Conservation (phyloP, 768 basidiomycete genomes). For the Xerocomus potaroensis region DNA sequence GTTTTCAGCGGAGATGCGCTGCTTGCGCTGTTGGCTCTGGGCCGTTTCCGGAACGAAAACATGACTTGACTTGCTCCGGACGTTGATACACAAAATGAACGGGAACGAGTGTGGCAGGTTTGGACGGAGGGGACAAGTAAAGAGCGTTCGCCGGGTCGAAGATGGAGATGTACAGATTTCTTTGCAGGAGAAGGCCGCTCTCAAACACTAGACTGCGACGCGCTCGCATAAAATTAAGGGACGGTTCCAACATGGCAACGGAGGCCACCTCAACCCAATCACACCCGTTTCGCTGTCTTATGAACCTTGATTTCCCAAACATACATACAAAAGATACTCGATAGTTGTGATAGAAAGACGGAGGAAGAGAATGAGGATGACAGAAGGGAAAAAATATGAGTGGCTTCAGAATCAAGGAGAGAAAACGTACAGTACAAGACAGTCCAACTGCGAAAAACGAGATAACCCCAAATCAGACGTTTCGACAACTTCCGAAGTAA, state of each 20-base stretch:
- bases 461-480: slow-evolving; percentile 32
- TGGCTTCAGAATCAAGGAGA: slow-evolving; percentile 14
- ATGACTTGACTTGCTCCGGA: slow-evolving; percentile 39
- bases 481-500: slow-evolving; percentile 29
- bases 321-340: slow-evolving; percentile 28
- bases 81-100: slow-evolving; percentile 22
- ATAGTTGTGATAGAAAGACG: slow-evolving; percentile 22
- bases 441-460: slow-evolving; percentile 30
- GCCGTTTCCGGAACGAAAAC: slow-evolving; percentile 71
- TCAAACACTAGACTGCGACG: slow-evolving; percentile 10
- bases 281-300: background rate
- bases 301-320: slow-evolving; percentile 24
- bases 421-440: slow-evolving; percentile 34
- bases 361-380: slow-evolving; percentile 6
- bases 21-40: slow-evolving; percentile 44
- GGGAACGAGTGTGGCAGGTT: slow-evolving; percentile 18
- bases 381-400: slow-evolving; percentile 2
- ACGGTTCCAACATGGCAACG: slow-evolving; percentile 29
- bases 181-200: slow-evolving; percentile 16
- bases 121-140: slow-evolving; percentile 20
- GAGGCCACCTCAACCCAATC: background rate
- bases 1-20: slow-evolving; percentile 49
- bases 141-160: slow-evolving; percentile 21
- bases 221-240: slow-evolving; percentile 18
- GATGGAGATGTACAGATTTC: slow-evolving; percentile 18